A percentile compares a stretch with the other conserved stretches of the same genome.
Evolutionary conservation across 1,284 basidiomycete species (phyloP).

Genomic region (Coniferiporia weirii): DNA sequence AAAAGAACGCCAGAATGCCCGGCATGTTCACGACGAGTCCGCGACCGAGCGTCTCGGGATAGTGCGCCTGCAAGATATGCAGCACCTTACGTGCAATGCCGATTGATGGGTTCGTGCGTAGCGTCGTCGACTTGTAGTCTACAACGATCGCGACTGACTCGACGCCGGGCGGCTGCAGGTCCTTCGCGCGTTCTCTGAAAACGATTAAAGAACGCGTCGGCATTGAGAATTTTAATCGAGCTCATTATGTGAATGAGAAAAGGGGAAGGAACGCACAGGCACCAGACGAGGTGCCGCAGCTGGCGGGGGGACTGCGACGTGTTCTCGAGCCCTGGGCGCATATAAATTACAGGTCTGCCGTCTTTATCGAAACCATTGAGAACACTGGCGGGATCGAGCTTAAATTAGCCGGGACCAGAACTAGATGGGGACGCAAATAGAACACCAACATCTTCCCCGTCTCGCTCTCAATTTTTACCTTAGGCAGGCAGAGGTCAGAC

Average conservation of each 20-base stretch:
- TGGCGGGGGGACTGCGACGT: constrained; percentile 72
- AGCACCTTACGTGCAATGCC: constrained; percentile 75
- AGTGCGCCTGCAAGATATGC: constrained; percentile 85
- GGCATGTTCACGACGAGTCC: constrained; percentile 85
- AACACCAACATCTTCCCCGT: constrained; percentile 79
- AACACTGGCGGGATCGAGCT: constrained; percentile 41
- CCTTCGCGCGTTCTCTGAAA: constrained; percentile 75
- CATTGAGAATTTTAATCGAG: constrained; percentile 10
- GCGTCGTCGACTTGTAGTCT: constrained; percentile 77
- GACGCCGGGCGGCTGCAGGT: constrained; percentile 78
- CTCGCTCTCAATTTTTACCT: constrained; percentile 69
- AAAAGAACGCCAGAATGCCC: constrained; percentile 76
- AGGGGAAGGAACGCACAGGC: constrained; percentile 49
- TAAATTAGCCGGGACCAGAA: neutral
- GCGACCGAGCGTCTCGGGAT: constrained; percentile 84
- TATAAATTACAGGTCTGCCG: constrained; percentile 77
- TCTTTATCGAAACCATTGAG: constrained; percentile 80
- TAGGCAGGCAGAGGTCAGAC: neutral
- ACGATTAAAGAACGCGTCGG: too few relatives aligned
- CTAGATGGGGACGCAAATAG: neutral
- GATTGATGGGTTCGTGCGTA: constrained; percentile 77
- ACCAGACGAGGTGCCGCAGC: constrained; percentile 78
- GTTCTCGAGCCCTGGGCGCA: constrained; percentile 81
- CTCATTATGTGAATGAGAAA: neutral
- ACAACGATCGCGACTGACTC: constrained; percentile 79